Evolutionary conservation across 2,329 filamentous ascomycete species (phyloP).

Genomic region (Aspergillus candidus): DNA sequence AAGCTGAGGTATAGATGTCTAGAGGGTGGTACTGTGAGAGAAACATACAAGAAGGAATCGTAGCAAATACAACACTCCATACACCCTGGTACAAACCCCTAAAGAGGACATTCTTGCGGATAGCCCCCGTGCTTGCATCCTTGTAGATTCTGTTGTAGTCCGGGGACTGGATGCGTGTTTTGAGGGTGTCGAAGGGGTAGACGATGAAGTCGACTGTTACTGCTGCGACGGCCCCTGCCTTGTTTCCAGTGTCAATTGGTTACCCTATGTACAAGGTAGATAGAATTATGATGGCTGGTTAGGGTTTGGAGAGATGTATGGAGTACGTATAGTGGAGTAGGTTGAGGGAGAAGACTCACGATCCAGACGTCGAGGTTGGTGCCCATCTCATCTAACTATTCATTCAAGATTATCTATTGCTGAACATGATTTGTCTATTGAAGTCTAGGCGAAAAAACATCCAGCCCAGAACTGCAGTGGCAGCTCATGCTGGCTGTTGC

Average conservation of each 20-base stretch:
- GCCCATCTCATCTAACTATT: constrained; percentile 32
- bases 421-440: neutral
- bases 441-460: neutral
- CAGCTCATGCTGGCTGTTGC: neutral
- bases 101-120: constrained; percentile 54
- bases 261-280: neutral
- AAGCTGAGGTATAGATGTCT: neutral
- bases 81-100: constrained; percentile 81
- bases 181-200: constrained; percentile 84
- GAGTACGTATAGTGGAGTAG: neutral
- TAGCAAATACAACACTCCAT: constrained; percentile 76
- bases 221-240: constrained; percentile 81
- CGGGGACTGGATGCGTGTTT: constrained; percentile 75
- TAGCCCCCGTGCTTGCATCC: constrained; percentile 49
- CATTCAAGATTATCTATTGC: neutral
- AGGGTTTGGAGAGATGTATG: neutral
- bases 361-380: constrained; percentile 53
- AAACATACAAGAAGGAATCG: constrained; percentile 68
- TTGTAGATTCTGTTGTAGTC: constrained; percentile 65
- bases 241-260: neutral
- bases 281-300: neutral
- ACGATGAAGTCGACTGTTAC: constrained; percentile 80
- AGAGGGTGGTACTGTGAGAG: neutral
- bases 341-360: constrained; percentile 34
- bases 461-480: neutral